Base-by-base conservation (phyloP, 495 filamentous ascomycete genomes). In the Penicillium lividum region DNA sequence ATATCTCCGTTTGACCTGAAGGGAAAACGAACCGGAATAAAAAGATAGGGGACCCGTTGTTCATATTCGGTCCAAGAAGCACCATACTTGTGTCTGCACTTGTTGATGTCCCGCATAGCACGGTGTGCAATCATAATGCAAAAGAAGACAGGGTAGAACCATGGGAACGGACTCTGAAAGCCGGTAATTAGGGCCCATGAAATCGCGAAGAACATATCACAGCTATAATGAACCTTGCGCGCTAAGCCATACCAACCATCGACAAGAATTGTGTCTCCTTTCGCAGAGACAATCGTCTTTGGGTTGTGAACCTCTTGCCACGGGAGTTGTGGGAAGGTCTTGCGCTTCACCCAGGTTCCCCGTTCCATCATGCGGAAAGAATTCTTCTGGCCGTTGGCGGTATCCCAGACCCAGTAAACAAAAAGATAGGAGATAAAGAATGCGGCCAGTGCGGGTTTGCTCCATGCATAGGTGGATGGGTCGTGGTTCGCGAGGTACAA, bases 121-220 rank as follows among this genome's bases (percentile, higher is more conserved):
- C 93, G 89, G 73, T 98, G 94, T 16, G 85, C 73, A 65, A 98
- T 97, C 93, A 97, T 97, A 54, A 73, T 71, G 11, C 76, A 74
- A 73, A 98, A 98, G 77, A 98, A 98, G 15, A 88, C 73, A 7
- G 91, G 87, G 63, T 97, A 94, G 68, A 98, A 97, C 93, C 93
- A 98, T 0, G 93, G 93, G 70, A 97, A 76, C 5, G 69, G 70
- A 34, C 69, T 75, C 10, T 80, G 71, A 69, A 87, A 88, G 1
- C 85, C 85, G 2, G 83, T 85, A 48, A 88, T 79, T 53, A 86
- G 59, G 15, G 78, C 85, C 85, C 85, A 88, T 3, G 73, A 77
- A n/a, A 84, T 54, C 29, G 92, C 85, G 64, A 97, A 96, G 70
- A 84, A 92, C 44, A 87, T 77, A 68, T 98, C 93, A 70, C 90